phyloP scores from a whole-genome alignment of 371 early-diverging fungal genomes.

The Smittium culicis region DNA sequence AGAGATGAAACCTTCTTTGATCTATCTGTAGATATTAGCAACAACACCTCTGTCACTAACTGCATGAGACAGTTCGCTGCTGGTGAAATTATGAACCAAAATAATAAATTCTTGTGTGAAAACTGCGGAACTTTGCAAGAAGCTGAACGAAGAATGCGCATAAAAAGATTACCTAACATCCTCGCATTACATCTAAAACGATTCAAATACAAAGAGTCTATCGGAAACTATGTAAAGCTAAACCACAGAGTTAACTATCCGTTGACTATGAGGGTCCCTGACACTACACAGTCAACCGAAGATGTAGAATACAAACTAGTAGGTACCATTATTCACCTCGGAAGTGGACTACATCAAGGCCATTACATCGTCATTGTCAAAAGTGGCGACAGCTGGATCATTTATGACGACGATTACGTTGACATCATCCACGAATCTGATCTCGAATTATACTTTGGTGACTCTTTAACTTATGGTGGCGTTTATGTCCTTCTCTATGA shows the following conservation, averaged over 20 bases:
- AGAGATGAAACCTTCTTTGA: constrained; percentile 91
- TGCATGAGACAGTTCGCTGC: constrained; percentile 89
- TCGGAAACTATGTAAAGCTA: constrained; percentile 80
- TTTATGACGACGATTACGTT: constrained; percentile 87
- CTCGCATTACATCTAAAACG: constrained; percentile 89
- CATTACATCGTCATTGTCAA: constrained; percentile 88
- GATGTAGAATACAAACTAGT: constrained; percentile 76
- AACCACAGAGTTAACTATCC: constrained; percentile 91
- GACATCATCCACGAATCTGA: constrained; percentile 68
- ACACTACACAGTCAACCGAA: constrained; percentile 77
- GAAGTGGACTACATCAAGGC: constrained; percentile 91
- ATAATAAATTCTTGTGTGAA: constrained; percentile 95
- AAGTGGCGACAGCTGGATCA: constrained; percentile 72
- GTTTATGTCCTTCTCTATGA: constrained; percentile 72
- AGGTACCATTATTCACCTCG: constrained; percentile 88
- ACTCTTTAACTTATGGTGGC: constrained; percentile 58
- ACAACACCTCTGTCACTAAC: constrained; percentile 80
- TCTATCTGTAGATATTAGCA: constrained; percentile 87
- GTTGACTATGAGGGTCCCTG: constrained; percentile 78
- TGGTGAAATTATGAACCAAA: constrained; percentile 79
- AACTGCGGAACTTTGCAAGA: constrained; percentile 87
- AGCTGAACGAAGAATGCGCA: constrained; percentile 94
- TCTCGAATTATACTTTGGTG: constrained; percentile 69
- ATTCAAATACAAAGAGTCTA: constrained; percentile 88
- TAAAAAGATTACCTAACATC: constrained; percentile 82